Evolutionary conservation across 495 filamentous ascomycete genomes (phyloP).

Genomic region (Penicillium cosmopolitanum): DNA sequence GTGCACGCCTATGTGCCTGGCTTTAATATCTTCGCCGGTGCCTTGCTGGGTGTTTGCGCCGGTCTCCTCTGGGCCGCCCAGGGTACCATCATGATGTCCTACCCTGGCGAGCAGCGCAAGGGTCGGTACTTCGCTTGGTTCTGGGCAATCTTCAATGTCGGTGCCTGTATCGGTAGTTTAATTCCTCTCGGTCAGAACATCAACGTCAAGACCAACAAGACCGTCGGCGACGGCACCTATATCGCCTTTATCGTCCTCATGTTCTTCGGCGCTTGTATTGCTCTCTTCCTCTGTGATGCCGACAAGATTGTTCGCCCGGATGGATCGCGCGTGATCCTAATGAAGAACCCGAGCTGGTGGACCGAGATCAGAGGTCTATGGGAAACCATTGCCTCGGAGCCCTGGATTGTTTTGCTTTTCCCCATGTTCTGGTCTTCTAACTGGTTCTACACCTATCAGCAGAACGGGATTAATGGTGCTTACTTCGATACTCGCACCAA

Average conservation of each 20-base stretch:
- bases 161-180: constrained; percentile 52
- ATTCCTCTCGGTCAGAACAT: constrained; percentile 52
- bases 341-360: constrained; percentile 78
- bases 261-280: constrained; percentile 60
- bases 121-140: constrained; percentile 56
- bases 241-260: constrained; percentile 57
- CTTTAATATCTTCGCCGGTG: constrained; percentile 71
- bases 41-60: constrained; percentile 51
- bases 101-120: constrained; percentile 50
- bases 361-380: constrained; percentile 47
- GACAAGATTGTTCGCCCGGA: constrained; percentile 73
- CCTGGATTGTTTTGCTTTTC: constrained; percentile 49
- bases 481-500: constrained; percentile 53
- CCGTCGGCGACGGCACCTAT: constrained; percentile 53
- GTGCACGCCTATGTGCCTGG: constrained; percentile 66
- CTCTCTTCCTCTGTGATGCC: constrained; percentile 59
- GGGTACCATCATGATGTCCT: constrained; percentile 59
- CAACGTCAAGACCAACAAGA: constrained; percentile 36
- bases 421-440: constrained; percentile 68
- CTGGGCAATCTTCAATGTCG: constrained; percentile 59
- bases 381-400: constrained; percentile 41
- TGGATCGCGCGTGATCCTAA: constrained; percentile 74
- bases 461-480: constrained; percentile 55
- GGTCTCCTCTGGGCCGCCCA: constrained; percentile 55
- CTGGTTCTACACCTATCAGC: constrained; percentile 78